These are phyloP conservation scores for Raphidocelis subcapitata DNA, from an alignment of 139 green algal species.

Conservation along the genomic window DNA sequence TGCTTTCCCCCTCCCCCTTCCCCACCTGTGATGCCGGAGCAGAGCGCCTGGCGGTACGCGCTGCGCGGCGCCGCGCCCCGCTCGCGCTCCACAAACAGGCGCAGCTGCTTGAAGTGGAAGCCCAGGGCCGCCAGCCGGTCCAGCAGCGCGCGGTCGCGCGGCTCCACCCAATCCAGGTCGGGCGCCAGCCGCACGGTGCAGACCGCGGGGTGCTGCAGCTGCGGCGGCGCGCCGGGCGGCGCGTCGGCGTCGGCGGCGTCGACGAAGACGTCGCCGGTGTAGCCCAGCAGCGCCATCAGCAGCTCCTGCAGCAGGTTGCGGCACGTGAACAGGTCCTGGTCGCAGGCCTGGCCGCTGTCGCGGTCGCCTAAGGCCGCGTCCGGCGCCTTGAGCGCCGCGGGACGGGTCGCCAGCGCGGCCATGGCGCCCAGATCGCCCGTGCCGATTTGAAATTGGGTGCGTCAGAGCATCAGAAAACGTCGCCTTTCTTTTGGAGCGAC, in stretches of 20 bases:
- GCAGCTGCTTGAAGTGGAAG: conserved; percentile 60
- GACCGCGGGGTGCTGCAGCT: conserved; percentile 6
- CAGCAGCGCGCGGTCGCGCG: conserved; percentile 52
- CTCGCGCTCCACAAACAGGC: conserved; percentile 62
- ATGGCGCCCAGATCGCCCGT: too few relatives aligned
- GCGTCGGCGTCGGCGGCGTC: conserved; percentile 1
- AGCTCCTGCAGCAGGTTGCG: conserved; percentile 76
- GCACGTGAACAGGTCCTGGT: conserved; percentile 6
- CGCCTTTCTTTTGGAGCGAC: too few relatives aligned
- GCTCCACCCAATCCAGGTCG: conserved; percentile 36
- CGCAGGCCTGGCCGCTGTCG: too few relatives aligned
- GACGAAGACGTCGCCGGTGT: conserved; percentile 81
- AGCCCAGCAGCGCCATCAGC: conserved; percentile 74
- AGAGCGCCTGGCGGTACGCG: conserved; percentile 65
- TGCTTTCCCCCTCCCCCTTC: neutral
- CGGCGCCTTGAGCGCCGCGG: too few relatives aligned
- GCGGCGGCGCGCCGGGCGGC: neutral
- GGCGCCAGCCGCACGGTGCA: conserved; percentile 40
- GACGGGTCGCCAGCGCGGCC: too few relatives aligned
- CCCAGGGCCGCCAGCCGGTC: conserved; percentile 65
- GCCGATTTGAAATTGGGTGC: too few relatives aligned
- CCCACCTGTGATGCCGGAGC: conserved; percentile 61
- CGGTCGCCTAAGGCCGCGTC: too few relatives aligned
- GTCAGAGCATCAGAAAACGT: too few relatives aligned
- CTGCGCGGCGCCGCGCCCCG: neutral